These are phyloP conservation scores for Juglanconis juglandina DNA, from an alignment of 2,329 filamentous ascomycete species.

Conservation along the genomic window DNA sequence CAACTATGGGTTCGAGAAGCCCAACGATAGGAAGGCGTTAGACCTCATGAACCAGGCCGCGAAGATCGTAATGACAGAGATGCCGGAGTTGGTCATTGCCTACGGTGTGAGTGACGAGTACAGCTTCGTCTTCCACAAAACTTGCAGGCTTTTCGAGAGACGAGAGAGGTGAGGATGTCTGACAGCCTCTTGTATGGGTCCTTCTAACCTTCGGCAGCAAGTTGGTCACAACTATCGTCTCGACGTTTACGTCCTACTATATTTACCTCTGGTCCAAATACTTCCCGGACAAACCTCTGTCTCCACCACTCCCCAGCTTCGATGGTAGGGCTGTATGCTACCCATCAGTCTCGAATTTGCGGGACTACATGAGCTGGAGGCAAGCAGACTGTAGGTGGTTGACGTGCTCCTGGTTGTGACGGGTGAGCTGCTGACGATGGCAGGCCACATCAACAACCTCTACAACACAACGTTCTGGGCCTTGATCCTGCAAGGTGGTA, in stretches of 20 bases:
- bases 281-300: slow-evolving; percentile 69
- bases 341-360: slow-evolving; percentile 73
- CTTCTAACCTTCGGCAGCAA: slow-evolving; percentile 56
- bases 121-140: slow-evolving; percentile 87
- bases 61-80: slow-evolving; percentile 74
- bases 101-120: slow-evolving; percentile 97
- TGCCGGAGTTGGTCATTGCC: slow-evolving; percentile 80
- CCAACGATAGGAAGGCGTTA: slow-evolving; percentile 82
- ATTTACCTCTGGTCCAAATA: slow-evolving; percentile 73
- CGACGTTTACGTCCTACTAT: slow-evolving; percentile 91
- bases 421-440: slow-evolving; percentile 7
- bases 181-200: too few relatives aligned
- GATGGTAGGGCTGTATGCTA: slow-evolving; percentile 91
- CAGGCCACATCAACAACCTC: slow-evolving; percentile 95
- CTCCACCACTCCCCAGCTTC: slow-evolving; percentile 78
- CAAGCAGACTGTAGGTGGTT: slow-evolving; percentile 80
- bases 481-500: slow-evolving; percentile 72
- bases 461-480: slow-evolving; percentile 98
- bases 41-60: slow-evolving; percentile 94
- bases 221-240: slow-evolving; percentile 84
- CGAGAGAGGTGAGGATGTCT: slow-evolving; percentile 61
- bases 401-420: background rate
- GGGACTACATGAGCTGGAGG: slow-evolving; percentile 96
- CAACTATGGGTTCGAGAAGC: slow-evolving; percentile 83
- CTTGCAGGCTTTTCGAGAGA: slow-evolving; percentile 78